A percentile compares a stretch with the other conserved stretches of the same genome.
These are phyloP conservation scores for Mortierella sp. DNA, from an alignment of 371 early-diverging fungal species.

Conservation along the genomic window DNA sequence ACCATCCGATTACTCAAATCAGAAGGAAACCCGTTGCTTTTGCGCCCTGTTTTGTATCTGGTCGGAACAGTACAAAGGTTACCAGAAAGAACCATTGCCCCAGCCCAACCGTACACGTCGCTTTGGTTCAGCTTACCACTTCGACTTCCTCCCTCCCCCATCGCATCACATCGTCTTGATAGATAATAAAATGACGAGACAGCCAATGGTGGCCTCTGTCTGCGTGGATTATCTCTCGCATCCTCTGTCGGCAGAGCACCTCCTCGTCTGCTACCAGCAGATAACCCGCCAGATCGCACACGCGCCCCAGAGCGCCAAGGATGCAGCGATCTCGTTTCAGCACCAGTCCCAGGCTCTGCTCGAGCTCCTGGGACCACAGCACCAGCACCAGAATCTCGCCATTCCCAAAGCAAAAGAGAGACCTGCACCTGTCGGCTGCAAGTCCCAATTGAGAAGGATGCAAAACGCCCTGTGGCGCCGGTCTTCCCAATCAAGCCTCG, in stretches of 20 bases:
- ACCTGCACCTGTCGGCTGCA: constrained; percentile 46
- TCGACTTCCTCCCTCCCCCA: not conserved
- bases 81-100: too few relatives aligned
- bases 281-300: constrained; percentile 54
- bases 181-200: constrained; percentile 42
- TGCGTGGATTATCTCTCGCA: constrained; percentile 54
- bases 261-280: constrained; percentile 52
- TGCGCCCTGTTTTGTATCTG: too few relatives aligned
- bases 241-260: constrained; percentile 45
- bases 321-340: constrained; percentile 47
- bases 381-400: constrained; percentile 43
- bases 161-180: not conserved
- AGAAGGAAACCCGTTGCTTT: too few relatives aligned
- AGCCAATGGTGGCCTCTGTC: constrained; percentile 46
- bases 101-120: too few relatives aligned
- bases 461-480: constrained; percentile 54
- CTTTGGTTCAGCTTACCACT: too few relatives aligned
- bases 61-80: too few relatives aligned
- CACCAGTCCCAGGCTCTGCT: constrained; percentile 39
- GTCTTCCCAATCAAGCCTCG: constrained; percentile 44
- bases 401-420: constrained; percentile 28
- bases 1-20: too few relatives aligned
- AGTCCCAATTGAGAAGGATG: constrained; percentile 46
- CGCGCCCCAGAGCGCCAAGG: constrained; percentile 46
- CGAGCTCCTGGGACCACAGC: constrained; percentile 35